phyloP scores from a whole-genome alignment of 2,329 filamentous ascomycete genomes.

The Sarocladiaceae sp. region DNA sequence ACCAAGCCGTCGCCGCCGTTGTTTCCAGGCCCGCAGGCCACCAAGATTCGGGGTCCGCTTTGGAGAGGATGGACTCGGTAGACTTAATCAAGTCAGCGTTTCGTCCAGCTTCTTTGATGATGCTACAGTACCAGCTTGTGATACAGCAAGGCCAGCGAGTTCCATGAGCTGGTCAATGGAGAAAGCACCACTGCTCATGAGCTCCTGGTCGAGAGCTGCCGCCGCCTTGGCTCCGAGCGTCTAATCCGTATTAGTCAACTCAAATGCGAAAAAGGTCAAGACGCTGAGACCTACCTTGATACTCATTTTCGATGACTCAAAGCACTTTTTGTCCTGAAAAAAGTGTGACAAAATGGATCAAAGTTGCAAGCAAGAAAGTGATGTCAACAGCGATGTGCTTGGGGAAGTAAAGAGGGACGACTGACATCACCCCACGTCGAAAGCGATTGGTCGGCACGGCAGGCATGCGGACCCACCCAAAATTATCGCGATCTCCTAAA shows the following conservation, averaged over 20 bases:
- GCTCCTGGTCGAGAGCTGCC: slow-evolving; percentile 82
- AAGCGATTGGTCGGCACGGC: background rate
- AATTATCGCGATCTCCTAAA: slow-evolving; percentile 54
- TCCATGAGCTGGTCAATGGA: slow-evolving; percentile 98
- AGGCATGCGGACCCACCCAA: slow-evolving; percentile 28
- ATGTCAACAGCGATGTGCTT: background rate
- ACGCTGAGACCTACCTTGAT: slow-evolving; percentile 22
- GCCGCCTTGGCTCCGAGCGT: slow-evolving; percentile 86
- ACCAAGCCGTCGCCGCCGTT: slow-evolving; percentile 89
- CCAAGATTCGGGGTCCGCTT: slow-evolving; percentile 68
- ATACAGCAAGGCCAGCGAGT: slow-evolving; percentile 85
- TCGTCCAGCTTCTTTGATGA: background rate
- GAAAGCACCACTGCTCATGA: slow-evolving; percentile 86
- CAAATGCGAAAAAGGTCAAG: background rate
- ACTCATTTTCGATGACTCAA: slow-evolving; percentile 20
- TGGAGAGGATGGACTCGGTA: slow-evolving; percentile 76
- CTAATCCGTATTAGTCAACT: slow-evolving; percentile 37
- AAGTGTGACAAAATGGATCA: slow-evolving; percentile 11
- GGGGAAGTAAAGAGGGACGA: background rate
- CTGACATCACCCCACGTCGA: background rate
- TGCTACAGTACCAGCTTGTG: slow-evolving; percentile 66
- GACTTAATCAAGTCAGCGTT: slow-evolving; percentile 45
- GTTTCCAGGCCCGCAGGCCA: slow-evolving; percentile 86
- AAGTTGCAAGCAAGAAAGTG: slow-evolving; percentile 10
- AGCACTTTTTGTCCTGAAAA: slow-evolving; percentile 3